Evolutionary conservation across 495 filamentous ascomycete species (phyloP), one percentile per base, ranked within the genome.

Genomic region (Podospora pseudoanserina): DNA sequence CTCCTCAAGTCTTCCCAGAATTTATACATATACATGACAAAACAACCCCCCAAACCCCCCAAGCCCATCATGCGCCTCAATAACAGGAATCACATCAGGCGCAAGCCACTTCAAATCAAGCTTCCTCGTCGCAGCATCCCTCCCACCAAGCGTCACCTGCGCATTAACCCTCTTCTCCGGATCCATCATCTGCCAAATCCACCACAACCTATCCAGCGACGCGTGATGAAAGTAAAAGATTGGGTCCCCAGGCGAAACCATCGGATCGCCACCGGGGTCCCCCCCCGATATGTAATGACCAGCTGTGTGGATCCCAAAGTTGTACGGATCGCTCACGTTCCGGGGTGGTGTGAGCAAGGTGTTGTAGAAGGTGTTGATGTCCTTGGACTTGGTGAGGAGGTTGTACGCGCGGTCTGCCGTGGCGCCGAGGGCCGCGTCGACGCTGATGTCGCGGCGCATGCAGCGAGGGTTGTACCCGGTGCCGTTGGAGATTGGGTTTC

Each of bases 201-300:
- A 87, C 82, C 83, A 90, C 3, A 85, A 63, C 18, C 86, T 84
- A 75, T 90, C 88, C 62, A 91, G 79, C 81, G 82, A 82, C 23
- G 79, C 83, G 72, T 90, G 88, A 74, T 90, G 88, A 26, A 86
- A 79, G 72, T 78, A 90, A 78, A 90, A 90, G 15, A 79, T 81
- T 18, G 87, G 87, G 66, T 90, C 88, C n/a, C 86, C 84, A 5
- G 87, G 84, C 32, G 80, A 85, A 9, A 77, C 77, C 72, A 80
- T 88, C 28, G 85, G 74, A 77, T 88, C 87, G 23, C 85, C 82
- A 5, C 84, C 85, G 0, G 86, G 85, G 76, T 89, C 87, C 20
- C 85, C 87, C 27, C 82, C 88, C 66, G 86, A 83, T 34, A 83
- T 77, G 76, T 85, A 88, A 72, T 91, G 88, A 18, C 86, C 86